phyloP scores from a whole-genome alignment of 306 rosid genomes.

The Cajanus cajan region DNA sequence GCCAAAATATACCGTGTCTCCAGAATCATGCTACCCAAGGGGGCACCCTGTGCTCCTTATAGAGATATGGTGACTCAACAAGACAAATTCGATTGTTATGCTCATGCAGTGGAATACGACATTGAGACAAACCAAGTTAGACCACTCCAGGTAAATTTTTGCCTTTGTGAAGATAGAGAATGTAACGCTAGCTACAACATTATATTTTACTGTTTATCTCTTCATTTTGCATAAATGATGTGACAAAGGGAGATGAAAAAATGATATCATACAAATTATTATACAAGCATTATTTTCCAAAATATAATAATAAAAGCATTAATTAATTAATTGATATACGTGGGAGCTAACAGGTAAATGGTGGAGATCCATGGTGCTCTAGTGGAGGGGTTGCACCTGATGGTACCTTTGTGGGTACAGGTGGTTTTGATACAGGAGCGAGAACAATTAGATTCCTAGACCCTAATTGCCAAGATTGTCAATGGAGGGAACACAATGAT shows the following conservation, averaged over 20 bases:
- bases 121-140: constrained; percentile 44
- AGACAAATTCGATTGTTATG: constrained; percentile 47
- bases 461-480: constrained; percentile 44
- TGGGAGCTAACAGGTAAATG: constrained; percentile 17
- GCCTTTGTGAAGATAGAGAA: background rate
- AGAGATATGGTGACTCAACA: background rate
- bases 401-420: constrained; percentile 61
- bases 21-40: constrained; percentile 47
- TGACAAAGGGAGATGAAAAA: too few relatives aligned
- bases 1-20: constrained; percentile 50
- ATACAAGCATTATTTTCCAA: too few relatives aligned
- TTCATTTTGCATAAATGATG: too few relatives aligned
- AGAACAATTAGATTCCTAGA: constrained; percentile 45
- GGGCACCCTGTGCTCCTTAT: constrained; percentile 45
- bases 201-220: too few relatives aligned
- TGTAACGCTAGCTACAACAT: too few relatives aligned
- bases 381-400: constrained; percentile 67
- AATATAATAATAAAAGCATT: background rate
- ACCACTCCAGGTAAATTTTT: constrained; percentile 55
- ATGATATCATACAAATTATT: too few relatives aligned
- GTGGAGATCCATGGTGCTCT: constrained; percentile 85
- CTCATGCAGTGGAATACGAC: constrained; percentile 72
- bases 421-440: constrained; percentile 60
- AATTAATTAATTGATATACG: background rate
- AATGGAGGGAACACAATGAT: constrained; percentile 45